A percentile compares a stretch with the other conserved stretches of the same genome.
Evolutionary conservation across 768 basidiomycete species (phyloP).

Genomic region (Tephrocybe sp.): DNA sequence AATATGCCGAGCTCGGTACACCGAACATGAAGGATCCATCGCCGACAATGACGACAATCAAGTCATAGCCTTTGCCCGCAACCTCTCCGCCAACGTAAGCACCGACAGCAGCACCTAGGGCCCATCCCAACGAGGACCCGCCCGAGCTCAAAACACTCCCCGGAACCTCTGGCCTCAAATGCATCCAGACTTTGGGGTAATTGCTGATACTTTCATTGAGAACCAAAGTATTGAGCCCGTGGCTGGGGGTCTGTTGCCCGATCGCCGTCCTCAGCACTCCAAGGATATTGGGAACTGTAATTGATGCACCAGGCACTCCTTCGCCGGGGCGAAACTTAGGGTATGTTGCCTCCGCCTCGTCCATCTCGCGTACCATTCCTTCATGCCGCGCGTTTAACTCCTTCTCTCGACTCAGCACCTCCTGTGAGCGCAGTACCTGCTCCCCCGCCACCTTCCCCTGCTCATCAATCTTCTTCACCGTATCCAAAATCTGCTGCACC

Average conservation of each 20-base stretch:
- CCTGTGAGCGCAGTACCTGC: slow-evolving; percentile 13
- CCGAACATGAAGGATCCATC: slow-evolving; percentile 73
- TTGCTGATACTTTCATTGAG: slow-evolving; percentile 69
- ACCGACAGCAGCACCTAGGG: slow-evolving; percentile 64
- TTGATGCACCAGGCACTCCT: slow-evolving; percentile 14
- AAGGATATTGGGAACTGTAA: slow-evolving; percentile 50
- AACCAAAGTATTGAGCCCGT: slow-evolving; percentile 41
- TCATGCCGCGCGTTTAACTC: slow-evolving; percentile 22
- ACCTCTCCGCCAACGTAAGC: slow-evolving; percentile 44
- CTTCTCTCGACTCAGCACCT: slow-evolving; percentile 12
- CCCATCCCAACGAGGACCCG: slow-evolving; percentile 70
- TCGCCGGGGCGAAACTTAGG: slow-evolving; percentile 7
- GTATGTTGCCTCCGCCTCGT: slow-evolving; percentile 30
- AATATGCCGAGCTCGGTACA: slow-evolving; percentile 64
- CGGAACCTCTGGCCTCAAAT: slow-evolving; percentile 51
- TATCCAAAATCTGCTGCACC: slow-evolving; percentile 46
- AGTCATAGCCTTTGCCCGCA: slow-evolving; percentile 38
- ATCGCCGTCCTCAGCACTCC: slow-evolving; percentile 45
- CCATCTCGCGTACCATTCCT: slow-evolving; percentile 23
- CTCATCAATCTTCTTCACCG: slow-evolving; percentile 27
- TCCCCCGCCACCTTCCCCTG: slow-evolving; percentile 10
- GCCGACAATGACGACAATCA: slow-evolving; percentile 61
- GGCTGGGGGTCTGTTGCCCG: slow-evolving; percentile 35
- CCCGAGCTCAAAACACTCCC: slow-evolving; percentile 58
- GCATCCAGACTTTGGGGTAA: slow-evolving; percentile 53